Evolutionary conservation across 441 rosid species (phyloP), one percentile per base, ranked within the genome.

Genomic region (Kokia cookei): DNA sequence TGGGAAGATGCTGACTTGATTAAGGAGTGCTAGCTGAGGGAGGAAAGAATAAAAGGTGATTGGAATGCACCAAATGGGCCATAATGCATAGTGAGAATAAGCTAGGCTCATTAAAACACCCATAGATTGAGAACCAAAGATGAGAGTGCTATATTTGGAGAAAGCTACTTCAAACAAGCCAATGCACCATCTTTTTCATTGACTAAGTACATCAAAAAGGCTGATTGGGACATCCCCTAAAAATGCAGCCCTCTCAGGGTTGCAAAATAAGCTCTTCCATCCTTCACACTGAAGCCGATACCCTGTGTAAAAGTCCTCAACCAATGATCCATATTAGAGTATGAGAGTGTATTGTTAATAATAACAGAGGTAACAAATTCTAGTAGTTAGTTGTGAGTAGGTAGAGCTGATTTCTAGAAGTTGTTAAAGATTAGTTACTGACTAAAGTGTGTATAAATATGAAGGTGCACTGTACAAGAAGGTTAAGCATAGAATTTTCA

Each of bases 221-320:
- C 68, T 64, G 5, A 77, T 77, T 5, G 91, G 93, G 0, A 82
- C 79, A 66, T 85, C 87, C 24, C 93, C 98, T 13, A 75, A 75
- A 71, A 91, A 93, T 4, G 97, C 91, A 6, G 88, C 62, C 72
- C 85, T 84, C 3, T 78, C 50, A 1, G 98, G 98, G 40, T 82
- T 59, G 73, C 93, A 86, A 60, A 87, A 90, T 1, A 76, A 3
- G 4, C 92, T 78, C 74, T 57, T 85, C 98, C 96, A 93, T 27
- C 93, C 93, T 73, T 88, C 90, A 75, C 97, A 90, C 0, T 87
- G 84, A 26, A 87, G 76, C 40, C 58, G 45, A 67, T 77, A 91
- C 0, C 95, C 91, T 6, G 97, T 88, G 78, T 72, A 83, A 68
- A 22, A 87, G 72, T 93, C 95, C 82, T 93, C 97, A 3, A 90